Conservation (phyloP, 2,329 filamentous ascomycete species). For the Cytospora piceicola region DNA sequence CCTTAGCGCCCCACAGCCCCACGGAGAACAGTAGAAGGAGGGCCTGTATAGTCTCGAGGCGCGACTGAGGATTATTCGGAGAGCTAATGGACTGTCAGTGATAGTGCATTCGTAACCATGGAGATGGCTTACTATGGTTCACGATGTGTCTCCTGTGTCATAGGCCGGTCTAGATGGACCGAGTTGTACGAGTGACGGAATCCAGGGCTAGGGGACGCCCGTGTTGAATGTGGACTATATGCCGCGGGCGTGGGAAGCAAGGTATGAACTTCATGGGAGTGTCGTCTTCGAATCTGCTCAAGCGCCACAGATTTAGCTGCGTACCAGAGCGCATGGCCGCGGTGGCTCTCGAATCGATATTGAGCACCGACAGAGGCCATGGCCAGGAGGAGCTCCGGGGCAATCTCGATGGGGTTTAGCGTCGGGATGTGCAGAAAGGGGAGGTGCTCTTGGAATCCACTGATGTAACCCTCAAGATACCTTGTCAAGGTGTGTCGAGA, state of each 20-base stretch:
- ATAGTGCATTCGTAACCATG: background rate
- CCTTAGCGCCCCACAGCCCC: slow-evolving; percentile 64
- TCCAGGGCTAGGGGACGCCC: slow-evolving; percentile 60
- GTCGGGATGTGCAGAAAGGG: slow-evolving; percentile 71
- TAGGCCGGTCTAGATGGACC: slow-evolving; percentile 59
- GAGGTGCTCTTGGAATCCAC: slow-evolving; percentile 64
- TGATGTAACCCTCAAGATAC: slow-evolving; percentile 72
- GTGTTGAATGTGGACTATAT: slow-evolving; percentile 63
- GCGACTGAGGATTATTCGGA: slow-evolving; percentile 61
- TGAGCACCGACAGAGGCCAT: slow-evolving; percentile 70
- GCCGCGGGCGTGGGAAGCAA: slow-evolving; percentile 60
- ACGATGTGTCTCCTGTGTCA: slow-evolving; percentile 61
- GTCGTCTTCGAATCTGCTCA: slow-evolving; percentile 61
- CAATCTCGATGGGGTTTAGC: slow-evolving; percentile 64
- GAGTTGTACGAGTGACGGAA: slow-evolving; percentile 64
- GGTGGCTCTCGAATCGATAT: slow-evolving; percentile 64
- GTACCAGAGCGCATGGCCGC: slow-evolving; percentile 65
- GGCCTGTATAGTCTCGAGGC: slow-evolving; percentile 68
- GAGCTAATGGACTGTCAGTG: slow-evolving; percentile 46
- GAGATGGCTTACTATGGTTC: slow-evolving; percentile 58
- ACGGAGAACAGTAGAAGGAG: slow-evolving; percentile 64
- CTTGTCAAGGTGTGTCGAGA: slow-evolving; percentile 70
- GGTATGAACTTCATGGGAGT: slow-evolving; percentile 61
- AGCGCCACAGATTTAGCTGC: slow-evolving; percentile 61
- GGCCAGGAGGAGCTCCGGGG: slow-evolving; percentile 69